A percentile compares a stretch with the other conserved stretches of the same genome.
phyloP scores from a whole-genome alignment of 192 early-diverging fungal genomes.

The Entomortierella beljakovae region DNA sequence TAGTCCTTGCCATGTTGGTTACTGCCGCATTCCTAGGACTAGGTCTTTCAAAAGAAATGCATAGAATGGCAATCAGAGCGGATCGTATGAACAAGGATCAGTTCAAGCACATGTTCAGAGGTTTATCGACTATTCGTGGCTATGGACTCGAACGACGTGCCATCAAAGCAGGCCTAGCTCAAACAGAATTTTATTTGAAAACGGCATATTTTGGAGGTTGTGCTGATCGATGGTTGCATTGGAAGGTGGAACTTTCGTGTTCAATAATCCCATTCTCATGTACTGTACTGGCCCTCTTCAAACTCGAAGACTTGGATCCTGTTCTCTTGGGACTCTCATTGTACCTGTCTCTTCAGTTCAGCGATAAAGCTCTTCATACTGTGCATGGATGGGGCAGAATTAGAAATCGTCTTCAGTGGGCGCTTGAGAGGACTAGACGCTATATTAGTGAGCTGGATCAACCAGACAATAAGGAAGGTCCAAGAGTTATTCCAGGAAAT shows the following conservation, averaged over 20 bases:
- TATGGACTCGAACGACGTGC: conserved; percentile 50
- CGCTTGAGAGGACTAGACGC: conserved; percentile 41
- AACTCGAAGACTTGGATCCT: conserved; percentile 34
- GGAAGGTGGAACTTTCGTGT: conserved; percentile 45
- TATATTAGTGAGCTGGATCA: conserved; percentile 32
- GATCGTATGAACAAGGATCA: conserved; percentile 54
- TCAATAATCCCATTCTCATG: conserved; percentile 42
- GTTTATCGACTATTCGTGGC: conserved; percentile 44
- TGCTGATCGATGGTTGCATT: conserved; percentile 52
- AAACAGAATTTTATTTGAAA: conserved; percentile 42
- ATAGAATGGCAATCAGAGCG: conserved; percentile 46
- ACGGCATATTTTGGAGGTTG: conserved; percentile 44
- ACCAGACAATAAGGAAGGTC: conserved; percentile 23
- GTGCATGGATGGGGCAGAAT: conserved; percentile 40
- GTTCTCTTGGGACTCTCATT: conserved; percentile 35
- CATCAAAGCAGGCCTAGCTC: conserved; percentile 44
- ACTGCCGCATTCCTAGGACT: conserved; percentile 34
- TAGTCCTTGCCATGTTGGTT: conserved; percentile 33
- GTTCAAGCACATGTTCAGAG: conserved; percentile 50
- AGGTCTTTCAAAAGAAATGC: conserved; percentile 52
- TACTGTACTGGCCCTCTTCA: conserved; percentile 19
- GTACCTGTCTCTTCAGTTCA: conserved; percentile 49
- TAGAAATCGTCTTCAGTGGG: conserved; percentile 51
- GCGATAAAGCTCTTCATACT: conserved; percentile 23
- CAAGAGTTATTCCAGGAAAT: conserved; percentile 13